Conservation (phyloP, 495 filamentous ascomycete genomes). For the Podospora australis region DNA sequence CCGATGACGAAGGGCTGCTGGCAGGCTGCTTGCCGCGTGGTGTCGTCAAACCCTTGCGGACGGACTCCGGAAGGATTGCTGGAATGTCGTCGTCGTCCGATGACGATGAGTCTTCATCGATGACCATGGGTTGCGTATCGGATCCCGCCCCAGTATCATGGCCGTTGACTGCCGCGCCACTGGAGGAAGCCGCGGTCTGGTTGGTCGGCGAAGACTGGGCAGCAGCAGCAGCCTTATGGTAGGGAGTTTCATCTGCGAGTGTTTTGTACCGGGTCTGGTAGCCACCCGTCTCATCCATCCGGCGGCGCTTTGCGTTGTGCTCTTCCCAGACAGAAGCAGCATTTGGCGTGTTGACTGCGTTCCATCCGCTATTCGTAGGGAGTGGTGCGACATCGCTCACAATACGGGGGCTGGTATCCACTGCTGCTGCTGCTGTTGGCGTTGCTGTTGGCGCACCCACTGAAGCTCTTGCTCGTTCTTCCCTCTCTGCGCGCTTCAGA, state of each 20-base stretch:
- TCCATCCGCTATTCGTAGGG: conserved; percentile 19
- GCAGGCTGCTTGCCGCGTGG: background rate
- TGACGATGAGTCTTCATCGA: background rate
- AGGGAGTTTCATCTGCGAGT: conserved; percentile 15
- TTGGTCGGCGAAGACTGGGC: too few relatives aligned
- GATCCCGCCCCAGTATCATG: too few relatives aligned
- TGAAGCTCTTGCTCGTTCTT: conserved; percentile 7
- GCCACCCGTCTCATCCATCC: conserved; percentile 17
- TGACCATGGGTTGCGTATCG: background rate
- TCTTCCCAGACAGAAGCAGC: conserved; percentile 14
- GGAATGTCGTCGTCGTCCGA: conserved; percentile 40
- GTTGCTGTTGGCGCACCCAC: background rate
- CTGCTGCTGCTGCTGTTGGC: background rate
- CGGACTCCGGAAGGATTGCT: conserved; percentile 28
- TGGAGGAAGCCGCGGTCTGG: too few relatives aligned
- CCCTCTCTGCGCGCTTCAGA: conserved; percentile 19
- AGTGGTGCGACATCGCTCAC: background rate
- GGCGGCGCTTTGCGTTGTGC: conserved; percentile 27
- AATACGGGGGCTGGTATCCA: background rate
- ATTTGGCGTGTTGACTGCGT: conserved; percentile 24
- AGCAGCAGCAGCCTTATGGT: conserved; percentile 24
- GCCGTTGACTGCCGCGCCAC: too few relatives aligned
- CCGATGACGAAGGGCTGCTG: conserved; percentile 5
- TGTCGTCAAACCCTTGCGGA: conserved; percentile 12
- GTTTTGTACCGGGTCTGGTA: conserved; percentile 12